Percentiles rank a stretch among this genome's conserved stretches.
These are phyloP conservation scores for Penicillium mononematosum DNA, from an alignment of 495 filamentous ascomycete genomes.

Conservation along the genomic window DNA sequence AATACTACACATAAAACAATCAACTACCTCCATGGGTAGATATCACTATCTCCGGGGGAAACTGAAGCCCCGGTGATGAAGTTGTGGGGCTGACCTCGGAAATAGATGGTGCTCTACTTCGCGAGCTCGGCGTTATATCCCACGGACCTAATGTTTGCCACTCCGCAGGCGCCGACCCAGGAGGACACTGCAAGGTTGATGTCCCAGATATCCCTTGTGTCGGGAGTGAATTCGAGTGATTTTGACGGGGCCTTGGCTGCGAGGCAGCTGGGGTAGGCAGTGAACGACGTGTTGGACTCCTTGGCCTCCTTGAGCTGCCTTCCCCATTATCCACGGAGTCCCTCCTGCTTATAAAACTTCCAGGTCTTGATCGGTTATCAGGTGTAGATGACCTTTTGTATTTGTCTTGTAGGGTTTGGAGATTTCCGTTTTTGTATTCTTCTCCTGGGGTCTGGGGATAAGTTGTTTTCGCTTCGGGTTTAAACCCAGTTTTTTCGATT, in stretches of 20 bases:
- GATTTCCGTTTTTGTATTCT: slow-evolving; percentile 36
- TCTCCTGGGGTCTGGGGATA: slow-evolving; percentile 56
- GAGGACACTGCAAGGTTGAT: neutral
- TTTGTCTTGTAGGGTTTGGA: slow-evolving; percentile 20
- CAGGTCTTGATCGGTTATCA: slow-evolving; percentile 22
- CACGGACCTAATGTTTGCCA: neutral
- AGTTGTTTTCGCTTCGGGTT: slow-evolving; percentile 37
- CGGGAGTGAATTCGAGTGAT: slow-evolving; percentile 19
- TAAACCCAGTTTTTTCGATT: slow-evolving; percentile 49
- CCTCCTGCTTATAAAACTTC: slow-evolving; percentile 20
- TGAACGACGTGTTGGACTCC: slow-evolving; percentile 6
- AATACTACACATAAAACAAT: neutral
- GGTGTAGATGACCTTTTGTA: slow-evolving; percentile 35
- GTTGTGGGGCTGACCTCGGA: slow-evolving; percentile 3
- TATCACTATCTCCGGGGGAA: neutral
- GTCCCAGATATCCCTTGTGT: neutral
- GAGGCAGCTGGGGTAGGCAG: slow-evolving; percentile 9
- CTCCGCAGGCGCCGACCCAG: neutral
- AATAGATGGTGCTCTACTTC: slow-evolving; percentile 3
- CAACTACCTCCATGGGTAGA: neutral
- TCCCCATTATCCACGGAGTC: slow-evolving; percentile 21
- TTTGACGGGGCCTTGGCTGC: slow-evolving; percentile 3
- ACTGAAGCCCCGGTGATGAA: neutral
- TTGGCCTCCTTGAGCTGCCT: slow-evolving; percentile 13
- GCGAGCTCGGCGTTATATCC: neutral